Evolutionary conservation across 2,329 filamentous ascomycete genomes (phyloP), one percentile per base, ranked within the genome.

Genomic region (Aspergillus terreus): DNA sequence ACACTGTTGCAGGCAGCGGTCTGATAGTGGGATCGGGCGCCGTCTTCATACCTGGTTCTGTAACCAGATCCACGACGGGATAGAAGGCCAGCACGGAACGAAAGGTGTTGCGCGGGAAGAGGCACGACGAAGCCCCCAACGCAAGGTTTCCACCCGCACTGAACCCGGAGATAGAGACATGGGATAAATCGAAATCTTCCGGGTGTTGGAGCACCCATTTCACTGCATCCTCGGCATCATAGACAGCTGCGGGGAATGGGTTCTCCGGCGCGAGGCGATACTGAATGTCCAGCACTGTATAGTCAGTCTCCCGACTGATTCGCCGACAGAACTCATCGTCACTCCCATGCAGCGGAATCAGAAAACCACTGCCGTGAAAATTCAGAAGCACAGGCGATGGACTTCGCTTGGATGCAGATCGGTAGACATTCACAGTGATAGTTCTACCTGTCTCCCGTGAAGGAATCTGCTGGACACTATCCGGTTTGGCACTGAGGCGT

Each of bases 121-220:
- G 51, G 32, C 32, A 60, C 46, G 63, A 62, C 1, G 66, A 59
- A 2, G 66, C 63, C 1, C 63, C 65, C 4, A 76, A 60, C 1
- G 68, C 67, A 11, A 76, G 65, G 45, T 71, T 76, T 1, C 53
- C 73, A 14, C 75, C 74, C 1, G 75, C 72, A 48, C 73, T 76
- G 61, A 76, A 77, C 4, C 74, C 74, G 6, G 65, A 71, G 9
- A 75, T 50, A 2, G 66, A 64, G 7, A 76, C 51, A 7, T 59
- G 62, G 12, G 54, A 54, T 3, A 50, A 25, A 38, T 76, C 67
- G 54, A 70, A 76, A 6, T 63, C 49, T 3, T 68, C 58, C 1
- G 66, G 62, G 4, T 63, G 68, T n/a, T 61, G 47, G 2, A 70
- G 61, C 1, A 71, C 66, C 54, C 67, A 73, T 15, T 61, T 62